Conservation (phyloP, 1,139 yeast species). For the Scheffersomyces stambukii region DNA sequence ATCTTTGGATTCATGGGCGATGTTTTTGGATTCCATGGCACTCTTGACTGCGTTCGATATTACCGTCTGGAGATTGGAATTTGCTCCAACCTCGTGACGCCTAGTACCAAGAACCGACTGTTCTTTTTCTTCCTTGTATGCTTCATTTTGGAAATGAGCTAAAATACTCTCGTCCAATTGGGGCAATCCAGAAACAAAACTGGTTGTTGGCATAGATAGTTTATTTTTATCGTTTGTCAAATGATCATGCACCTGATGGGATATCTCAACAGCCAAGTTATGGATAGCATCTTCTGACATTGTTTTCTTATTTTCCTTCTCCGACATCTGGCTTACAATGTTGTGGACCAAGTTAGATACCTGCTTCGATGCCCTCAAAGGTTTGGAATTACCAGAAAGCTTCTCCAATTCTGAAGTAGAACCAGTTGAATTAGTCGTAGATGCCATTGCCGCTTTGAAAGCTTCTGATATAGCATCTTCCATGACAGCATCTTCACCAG, state of each 20-base stretch:
- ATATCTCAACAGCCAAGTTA: slow-evolving; percentile 31
- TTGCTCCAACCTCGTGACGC: too few species aligned
- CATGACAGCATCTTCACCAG: slow-evolving; percentile 18
- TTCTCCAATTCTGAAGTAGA: too few species aligned
- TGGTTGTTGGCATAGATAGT: slow-evolving; percentile 9
- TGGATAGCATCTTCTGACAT: slow-evolving; percentile 27
- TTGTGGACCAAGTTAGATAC: slow-evolving; percentile 19
- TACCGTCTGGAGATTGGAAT: slow-evolving; percentile 20
- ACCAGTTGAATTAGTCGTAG: slow-evolving; percentile 2
- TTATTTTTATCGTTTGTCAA: slow-evolving; percentile 12
- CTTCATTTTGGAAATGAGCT: slow-evolving; percentile 37
- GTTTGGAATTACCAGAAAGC: too few species aligned
- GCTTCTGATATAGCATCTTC: slow-evolving; percentile 33
- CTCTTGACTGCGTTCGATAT: slow-evolving; percentile 23
- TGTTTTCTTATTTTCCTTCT: slow-evolving; percentile 3
- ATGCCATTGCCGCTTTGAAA: slow-evolving; percentile 24
- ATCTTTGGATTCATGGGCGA: slow-evolving; percentile 2
- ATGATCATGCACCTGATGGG: slow-evolving; percentile 31
- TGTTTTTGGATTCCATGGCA: slow-evolving; percentile 13
- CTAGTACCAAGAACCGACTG: neutral
- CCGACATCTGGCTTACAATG: slow-evolving; percentile 17
- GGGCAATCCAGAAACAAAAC: slow-evolving; percentile 21
- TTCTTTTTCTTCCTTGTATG: slow-evolving; percentile 20
- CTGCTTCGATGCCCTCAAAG: neutral
- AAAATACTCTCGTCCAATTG: slow-evolving; percentile 36